A percentile compares a stretch with the other conserved stretches of the same genome.
Conservation (phyloP, 106 monocot species). For the Allium fistulosum region DNA sequence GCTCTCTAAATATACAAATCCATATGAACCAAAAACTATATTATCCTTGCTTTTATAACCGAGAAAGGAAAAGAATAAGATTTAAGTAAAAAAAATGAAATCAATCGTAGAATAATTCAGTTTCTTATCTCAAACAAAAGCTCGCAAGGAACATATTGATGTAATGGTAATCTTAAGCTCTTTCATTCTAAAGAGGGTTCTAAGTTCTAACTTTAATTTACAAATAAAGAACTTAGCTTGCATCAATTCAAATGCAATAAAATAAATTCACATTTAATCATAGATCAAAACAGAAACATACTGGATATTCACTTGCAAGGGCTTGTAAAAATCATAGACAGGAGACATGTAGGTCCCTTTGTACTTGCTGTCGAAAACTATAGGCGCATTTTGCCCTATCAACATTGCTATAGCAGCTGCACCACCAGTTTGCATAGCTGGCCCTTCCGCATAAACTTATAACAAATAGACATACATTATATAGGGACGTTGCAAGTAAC, state of each 20-base stretch:
- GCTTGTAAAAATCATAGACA: conserved; percentile 99
- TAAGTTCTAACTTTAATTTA: background rate
- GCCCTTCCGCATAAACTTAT: conserved; percentile 97
- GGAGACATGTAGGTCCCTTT: conserved; percentile 88
- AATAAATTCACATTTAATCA: background rate
- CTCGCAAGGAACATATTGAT: background rate
- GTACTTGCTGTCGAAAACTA: conserved; percentile 80
- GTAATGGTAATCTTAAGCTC: background rate
- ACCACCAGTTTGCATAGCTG: conserved; percentile 92
- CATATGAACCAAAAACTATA: background rate
- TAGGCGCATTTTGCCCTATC: conserved; percentile 91
- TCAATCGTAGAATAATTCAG: background rate
- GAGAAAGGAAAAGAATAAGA: background rate
- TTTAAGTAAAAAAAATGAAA: background rate
- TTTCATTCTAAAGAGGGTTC: background rate
- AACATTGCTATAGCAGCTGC: conserved; percentile 96
- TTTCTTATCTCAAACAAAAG: background rate
- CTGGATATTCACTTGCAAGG: conserved; percentile 99
- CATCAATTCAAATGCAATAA: background rate
- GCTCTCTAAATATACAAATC: background rate
- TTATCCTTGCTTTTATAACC: background rate
- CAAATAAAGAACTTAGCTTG: background rate
- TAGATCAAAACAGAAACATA: conserved; percentile 21
- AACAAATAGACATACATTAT: background rate
- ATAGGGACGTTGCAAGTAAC: background rate